phyloP scores from a whole-genome alignment of 2,329 filamentous ascomycete genomes.

The Trichoderma brevicompactum region DNA sequence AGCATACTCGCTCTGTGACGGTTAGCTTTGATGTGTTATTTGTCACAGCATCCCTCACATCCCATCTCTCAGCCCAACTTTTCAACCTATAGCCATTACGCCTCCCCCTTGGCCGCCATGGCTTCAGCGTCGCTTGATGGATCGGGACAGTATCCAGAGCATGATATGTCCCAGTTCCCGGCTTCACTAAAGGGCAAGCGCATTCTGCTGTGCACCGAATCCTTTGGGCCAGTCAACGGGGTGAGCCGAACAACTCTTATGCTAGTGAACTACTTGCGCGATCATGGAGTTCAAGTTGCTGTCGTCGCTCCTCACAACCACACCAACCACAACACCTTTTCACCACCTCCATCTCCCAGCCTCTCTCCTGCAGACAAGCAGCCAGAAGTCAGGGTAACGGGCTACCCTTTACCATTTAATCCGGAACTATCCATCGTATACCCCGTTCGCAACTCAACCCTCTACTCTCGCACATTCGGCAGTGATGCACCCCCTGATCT shows the following conservation, averaged over 20 bases:
- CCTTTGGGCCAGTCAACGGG: slow-evolving; percentile 74
- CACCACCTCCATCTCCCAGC: slow-evolving; percentile 46
- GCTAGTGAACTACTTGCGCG: slow-evolving; percentile 68
- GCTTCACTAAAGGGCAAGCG: slow-evolving; percentile 60
- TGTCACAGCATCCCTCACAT: background rate
- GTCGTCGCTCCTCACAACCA: slow-evolving; percentile 68
- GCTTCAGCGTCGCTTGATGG: slow-evolving; percentile 22
- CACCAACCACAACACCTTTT: slow-evolving; percentile 59
- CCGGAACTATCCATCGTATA: slow-evolving; percentile 72
- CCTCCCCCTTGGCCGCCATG: slow-evolving; percentile 26
- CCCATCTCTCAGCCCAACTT: background rate
- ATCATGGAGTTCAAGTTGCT: slow-evolving; percentile 66
- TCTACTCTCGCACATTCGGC: slow-evolving; percentile 65
- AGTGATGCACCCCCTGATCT: slow-evolving; percentile 59
- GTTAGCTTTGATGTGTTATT: slow-evolving; percentile 1
- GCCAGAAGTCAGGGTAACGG: slow-evolving; percentile 62
- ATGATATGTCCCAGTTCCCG: slow-evolving; percentile 53
- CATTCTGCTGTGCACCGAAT: slow-evolving; percentile 71
- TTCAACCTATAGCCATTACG: background rate
- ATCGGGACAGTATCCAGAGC: slow-evolving; percentile 34
- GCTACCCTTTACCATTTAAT: slow-evolving; percentile 72
- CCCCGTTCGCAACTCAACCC: slow-evolving; percentile 65
- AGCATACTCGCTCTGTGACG: slow-evolving; percentile 30
- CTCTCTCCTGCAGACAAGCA: slow-evolving; percentile 42
- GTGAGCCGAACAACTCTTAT: slow-evolving; percentile 72